phyloP scores from a whole-genome alignment of 768 basidiomycete species.

The Lentinus brumalis region DNA sequence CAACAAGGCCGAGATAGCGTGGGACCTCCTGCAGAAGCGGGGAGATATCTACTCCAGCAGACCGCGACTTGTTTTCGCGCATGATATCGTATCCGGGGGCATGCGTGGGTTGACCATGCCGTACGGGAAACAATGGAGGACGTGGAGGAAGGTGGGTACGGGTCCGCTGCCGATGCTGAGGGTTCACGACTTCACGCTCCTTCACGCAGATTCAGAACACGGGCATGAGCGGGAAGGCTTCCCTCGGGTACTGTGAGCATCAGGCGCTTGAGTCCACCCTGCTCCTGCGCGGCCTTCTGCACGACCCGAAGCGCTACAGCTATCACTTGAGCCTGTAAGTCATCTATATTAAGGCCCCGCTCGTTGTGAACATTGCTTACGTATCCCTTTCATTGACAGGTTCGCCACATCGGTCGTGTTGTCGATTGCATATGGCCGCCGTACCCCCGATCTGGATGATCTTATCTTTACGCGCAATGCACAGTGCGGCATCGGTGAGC shows the following conservation, averaged over 20 bases:
- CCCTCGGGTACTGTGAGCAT: not conserved
- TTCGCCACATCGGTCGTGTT: slow-evolving; percentile 5
- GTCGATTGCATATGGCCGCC: slow-evolving; percentile 8
- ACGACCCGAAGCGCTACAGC: not conserved
- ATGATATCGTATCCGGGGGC: slow-evolving; percentile 9
- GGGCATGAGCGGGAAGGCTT: not conserved
- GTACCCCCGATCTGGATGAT: not conserved
- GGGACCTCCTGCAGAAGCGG: slow-evolving; percentile 30
- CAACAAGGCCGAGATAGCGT: slow-evolving; percentile 17
- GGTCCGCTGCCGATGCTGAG: too few relatives aligned
- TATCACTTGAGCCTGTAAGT: not conserved
- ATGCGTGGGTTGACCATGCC: slow-evolving; percentile 6
- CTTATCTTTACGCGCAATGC: too few relatives aligned
- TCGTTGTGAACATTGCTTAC: not conserved
- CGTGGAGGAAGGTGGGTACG: slow-evolving; percentile 8
- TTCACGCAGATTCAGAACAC: not conserved
- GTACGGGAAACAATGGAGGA: slow-evolving; percentile 11
- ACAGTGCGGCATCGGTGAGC: too few relatives aligned
- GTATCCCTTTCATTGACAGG: not conserved
- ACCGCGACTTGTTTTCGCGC: slow-evolving; percentile 16
- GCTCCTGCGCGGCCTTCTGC: not conserved
- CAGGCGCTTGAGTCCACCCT: not conserved
- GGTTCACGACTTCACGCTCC: too few relatives aligned
- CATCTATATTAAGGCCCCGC: not conserved
- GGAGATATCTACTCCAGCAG: slow-evolving; percentile 28